These are phyloP conservation scores for Salix viminalis DNA, from an alignment of 345 rosid genomes.

Conservation along the genomic window DNA sequence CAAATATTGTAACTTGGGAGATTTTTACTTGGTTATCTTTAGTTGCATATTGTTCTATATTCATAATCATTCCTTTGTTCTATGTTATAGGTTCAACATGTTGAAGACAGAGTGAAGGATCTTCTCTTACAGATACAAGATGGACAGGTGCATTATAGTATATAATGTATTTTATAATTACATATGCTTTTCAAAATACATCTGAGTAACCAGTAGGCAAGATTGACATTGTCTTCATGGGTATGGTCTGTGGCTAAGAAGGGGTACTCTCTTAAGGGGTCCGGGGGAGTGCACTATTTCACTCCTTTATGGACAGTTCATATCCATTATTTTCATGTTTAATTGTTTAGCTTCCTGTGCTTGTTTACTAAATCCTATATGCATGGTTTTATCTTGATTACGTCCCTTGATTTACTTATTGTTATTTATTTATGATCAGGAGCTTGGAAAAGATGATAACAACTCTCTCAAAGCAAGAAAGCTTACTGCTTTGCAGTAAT, in stretches of 20 bases:
- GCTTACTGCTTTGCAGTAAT: conserved; percentile 65
- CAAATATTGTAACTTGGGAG: no score
- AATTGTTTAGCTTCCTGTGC: background rate
- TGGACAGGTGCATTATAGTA: conserved; percentile 42
- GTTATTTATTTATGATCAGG: conserved; percentile 38
- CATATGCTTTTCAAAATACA: background rate
- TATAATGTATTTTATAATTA: background rate
- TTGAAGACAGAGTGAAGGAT: conserved; percentile 69
- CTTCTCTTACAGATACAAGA: conserved; percentile 51
- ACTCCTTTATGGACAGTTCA: background rate
- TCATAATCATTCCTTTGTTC: background rate
- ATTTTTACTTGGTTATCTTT: background rate
- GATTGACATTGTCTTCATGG: background rate
- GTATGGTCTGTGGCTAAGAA: background rate
- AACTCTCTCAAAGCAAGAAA: conserved; percentile 70
- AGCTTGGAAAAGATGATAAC: conserved; percentile 49
- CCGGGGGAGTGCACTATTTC: background rate
- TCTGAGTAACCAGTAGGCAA: background rate
- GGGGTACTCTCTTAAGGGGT: background rate
- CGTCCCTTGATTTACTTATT: background rate
- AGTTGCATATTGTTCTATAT: background rate
- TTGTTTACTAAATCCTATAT: background rate
- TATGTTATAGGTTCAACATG: conserved; percentile 63
- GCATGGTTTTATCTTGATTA: background rate
- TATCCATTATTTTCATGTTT: background rate